Evolutionary conservation across 345 rosid genomes (phyloP).

Genomic region (Fremontodendron californicum): DNA sequence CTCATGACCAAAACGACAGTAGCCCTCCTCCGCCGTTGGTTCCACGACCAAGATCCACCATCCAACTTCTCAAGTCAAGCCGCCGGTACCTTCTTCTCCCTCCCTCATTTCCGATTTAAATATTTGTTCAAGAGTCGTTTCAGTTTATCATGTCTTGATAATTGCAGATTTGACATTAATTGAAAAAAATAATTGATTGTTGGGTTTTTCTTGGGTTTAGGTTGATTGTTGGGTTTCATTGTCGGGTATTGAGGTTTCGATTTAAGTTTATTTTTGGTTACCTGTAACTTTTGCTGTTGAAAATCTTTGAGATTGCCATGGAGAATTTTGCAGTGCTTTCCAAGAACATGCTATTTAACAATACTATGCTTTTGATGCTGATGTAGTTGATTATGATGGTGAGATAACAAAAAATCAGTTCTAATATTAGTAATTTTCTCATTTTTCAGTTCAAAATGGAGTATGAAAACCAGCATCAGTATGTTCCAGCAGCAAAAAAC

Average conservation of each 20-base stretch:
- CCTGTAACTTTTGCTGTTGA: no score
- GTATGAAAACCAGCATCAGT: slow-evolving; percentile 23
- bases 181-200: no score
- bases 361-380: background rate
- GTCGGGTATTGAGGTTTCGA: no score
- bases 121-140: background rate
- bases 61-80: background rate
- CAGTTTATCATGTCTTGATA: background rate
- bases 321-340: no score
- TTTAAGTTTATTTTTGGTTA: no score
- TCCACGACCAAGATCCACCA: background rate
- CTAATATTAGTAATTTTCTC: background rate
- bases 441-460: slow-evolving; percentile 29
- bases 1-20: slow-evolving; percentile 7
- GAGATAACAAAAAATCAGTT: background rate
- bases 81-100: background rate
- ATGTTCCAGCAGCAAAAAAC: slow-evolving; percentile 36
- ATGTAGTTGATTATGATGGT: no score
- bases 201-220: no score
- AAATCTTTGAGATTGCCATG: no score
- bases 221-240: no score
- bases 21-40: background rate
- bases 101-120: background rate
- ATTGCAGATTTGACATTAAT: no score
- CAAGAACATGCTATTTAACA: background rate